Conservation (phyloP, 2,329 filamentous ascomycete species). For the Diaporthe eres region DNA sequence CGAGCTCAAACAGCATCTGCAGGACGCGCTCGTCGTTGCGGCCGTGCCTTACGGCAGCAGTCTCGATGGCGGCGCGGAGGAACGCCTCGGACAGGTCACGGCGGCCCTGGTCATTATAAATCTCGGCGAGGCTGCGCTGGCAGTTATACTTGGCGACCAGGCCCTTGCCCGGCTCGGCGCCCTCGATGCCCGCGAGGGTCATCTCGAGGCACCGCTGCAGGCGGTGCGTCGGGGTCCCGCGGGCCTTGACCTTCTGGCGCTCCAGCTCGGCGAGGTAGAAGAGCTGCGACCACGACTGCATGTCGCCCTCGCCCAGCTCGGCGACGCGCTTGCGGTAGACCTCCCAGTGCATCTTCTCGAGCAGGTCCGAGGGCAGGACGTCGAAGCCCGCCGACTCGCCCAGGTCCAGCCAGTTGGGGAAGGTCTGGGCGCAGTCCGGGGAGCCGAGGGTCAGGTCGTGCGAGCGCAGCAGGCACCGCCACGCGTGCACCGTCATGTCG, state of each 20-base stretch:
- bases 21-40: slow-evolving; percentile 13
- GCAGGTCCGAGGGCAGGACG: slow-evolving; percentile 20
- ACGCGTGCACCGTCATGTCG: slow-evolving; percentile 36
- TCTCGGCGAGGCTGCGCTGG: slow-evolving; percentile 28
- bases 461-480: slow-evolving; percentile 36
- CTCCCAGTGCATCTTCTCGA: slow-evolving; percentile 34
- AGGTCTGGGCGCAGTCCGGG: slow-evolving; percentile 18
- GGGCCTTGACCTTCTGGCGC: slow-evolving; percentile 39
- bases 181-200: slow-evolving; percentile 26
- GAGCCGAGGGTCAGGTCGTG: slow-evolving; percentile 30
- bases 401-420: slow-evolving; percentile 40
- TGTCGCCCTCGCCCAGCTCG: not conserved
- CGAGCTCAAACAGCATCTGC: slow-evolving; percentile 34
- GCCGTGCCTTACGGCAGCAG: not conserved
- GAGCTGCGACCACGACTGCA: slow-evolving; percentile 28
- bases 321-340: slow-evolving; percentile 24
- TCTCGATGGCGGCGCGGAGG: slow-evolving; percentile 35
- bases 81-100: slow-evolving; percentile 10
- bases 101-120: slow-evolving; percentile 32
- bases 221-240: not conserved
- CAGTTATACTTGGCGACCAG: slow-evolving; percentile 35
- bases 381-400: slow-evolving; percentile 38
- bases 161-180: not conserved
- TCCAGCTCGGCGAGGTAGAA: slow-evolving; percentile 39
- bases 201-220: slow-evolving; percentile 25